Conservation (phyloP, 2,329 filamentous ascomycete species). For the Penicillium vulpinum region DNA sequence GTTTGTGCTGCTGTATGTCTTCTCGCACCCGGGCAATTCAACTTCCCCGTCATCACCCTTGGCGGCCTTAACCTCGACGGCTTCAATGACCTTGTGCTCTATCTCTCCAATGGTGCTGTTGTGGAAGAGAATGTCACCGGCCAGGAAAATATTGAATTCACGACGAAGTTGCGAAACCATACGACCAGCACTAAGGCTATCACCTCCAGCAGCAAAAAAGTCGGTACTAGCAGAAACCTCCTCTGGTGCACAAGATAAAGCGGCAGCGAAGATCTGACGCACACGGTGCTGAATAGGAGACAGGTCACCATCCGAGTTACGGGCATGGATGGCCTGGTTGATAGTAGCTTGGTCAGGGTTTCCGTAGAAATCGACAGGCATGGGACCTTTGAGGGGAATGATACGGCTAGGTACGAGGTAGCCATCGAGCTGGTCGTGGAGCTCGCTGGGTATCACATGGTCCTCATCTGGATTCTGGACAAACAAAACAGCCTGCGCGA, state of each 20-base stretch:
- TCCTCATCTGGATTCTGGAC: slow-evolving; percentile 1
- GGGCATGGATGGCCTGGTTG: slow-evolving; percentile 31
- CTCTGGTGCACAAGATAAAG: slow-evolving; percentile 43
- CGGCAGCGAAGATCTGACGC: slow-evolving; percentile 47
- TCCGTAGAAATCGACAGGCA: slow-evolving; percentile 37
- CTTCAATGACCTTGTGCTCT: slow-evolving; percentile 14
- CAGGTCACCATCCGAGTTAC: slow-evolving; percentile 23
- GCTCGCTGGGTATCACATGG: slow-evolving; percentile 12
- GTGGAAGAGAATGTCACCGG: slow-evolving; percentile 55
- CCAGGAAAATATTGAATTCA: slow-evolving; percentile 51
- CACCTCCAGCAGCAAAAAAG: slow-evolving; percentile 57
- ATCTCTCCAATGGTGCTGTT: slow-evolving; percentile 49
- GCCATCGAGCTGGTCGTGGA: slow-evolving; percentile 27
- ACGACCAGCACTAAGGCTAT: slow-evolving; percentile 56
- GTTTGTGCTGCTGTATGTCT: slow-evolving; percentile 50
- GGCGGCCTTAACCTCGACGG: slow-evolving; percentile 12
- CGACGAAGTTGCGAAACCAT: slow-evolving; percentile 54
- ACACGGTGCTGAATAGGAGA: slow-evolving; percentile 42
- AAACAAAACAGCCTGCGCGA: slow-evolving; percentile 19
- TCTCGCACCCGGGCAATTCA: slow-evolving; percentile 36
- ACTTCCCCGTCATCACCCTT: slow-evolving; percentile 21
- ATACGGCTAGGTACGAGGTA: slow-evolving; percentile 44
- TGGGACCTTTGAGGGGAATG: slow-evolving; percentile 34
- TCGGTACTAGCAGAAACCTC: slow-evolving; percentile 48
- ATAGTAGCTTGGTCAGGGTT: slow-evolving; percentile 40